Evolutionary conservation across 371 early-diverging fungal species (phyloP).

Genomic region (Lichtheimia corymbifera): DNA sequence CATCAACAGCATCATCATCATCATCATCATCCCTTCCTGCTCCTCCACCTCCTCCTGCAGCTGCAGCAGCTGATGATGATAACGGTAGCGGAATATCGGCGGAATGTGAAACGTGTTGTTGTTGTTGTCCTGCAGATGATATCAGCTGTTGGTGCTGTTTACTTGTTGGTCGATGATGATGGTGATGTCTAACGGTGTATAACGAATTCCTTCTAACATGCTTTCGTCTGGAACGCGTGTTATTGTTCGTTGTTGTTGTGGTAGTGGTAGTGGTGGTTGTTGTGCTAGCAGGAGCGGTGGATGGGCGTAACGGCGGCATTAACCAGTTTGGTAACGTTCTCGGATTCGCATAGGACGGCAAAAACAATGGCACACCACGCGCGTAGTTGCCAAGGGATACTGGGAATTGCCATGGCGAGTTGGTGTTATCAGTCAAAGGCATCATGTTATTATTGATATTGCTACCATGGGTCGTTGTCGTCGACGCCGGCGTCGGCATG

Average conservation of each 20-base stretch:
- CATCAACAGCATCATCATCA: not conserved
- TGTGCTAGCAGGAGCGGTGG: not conserved
- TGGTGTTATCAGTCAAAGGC: not conserved
- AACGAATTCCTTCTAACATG: conserved; percentile 9
- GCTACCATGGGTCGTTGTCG: too few relatives aligned
- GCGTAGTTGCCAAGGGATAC: conserved; percentile 8
- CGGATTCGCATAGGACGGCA: conserved; percentile 9
- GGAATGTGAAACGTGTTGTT: not conserved
- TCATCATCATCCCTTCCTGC: not conserved
- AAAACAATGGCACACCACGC: conserved; percentile 5
- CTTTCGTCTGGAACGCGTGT: conserved; percentile 6
- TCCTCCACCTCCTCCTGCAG: not conserved
- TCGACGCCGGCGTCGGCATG: too few relatives aligned
- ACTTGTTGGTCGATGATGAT: too few relatives aligned
- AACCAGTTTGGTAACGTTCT: conserved; percentile 11
- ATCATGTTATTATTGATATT: not conserved
- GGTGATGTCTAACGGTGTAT: conserved; percentile 11
- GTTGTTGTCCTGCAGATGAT: too few relatives aligned
- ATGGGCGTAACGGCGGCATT: not conserved
- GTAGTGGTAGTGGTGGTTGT: too few relatives aligned
- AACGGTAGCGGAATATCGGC: conserved; percentile 5
- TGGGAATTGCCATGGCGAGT: not conserved
- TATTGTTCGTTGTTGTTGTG: not conserved
- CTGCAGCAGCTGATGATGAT: not conserved
- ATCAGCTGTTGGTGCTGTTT: too few relatives aligned